Evolutionary conservation across 78 protist genomes (phyloP).

Genomic region (Dictyostelium discoideum): dicty_2.7 NC_007091.3:17001-17500

Average conservation of each 20-base stretch:
- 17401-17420: background rate
- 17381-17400: background rate
- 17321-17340: background rate
- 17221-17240: background rate
- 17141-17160: background rate
- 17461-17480: background rate
- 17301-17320: slow-evolving; percentile 20
- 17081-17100: background rate
- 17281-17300: slow-evolving; percentile 18
- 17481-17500: background rate
- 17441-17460: background rate
- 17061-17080: slow-evolving; percentile 33
- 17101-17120: too few relatives aligned
- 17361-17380: background rate
- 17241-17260: background rate
- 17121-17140: background rate
- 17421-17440: background rate
- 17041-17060: slow-evolving; percentile 56
- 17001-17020: background rate
- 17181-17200: background rate
- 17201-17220: background rate
- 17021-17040: background rate
- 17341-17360: background rate
- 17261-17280: background rate
- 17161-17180: background rate